Conservation (phyloP, 805 yeast species). For the Saturnispora saitoi region DNA sequence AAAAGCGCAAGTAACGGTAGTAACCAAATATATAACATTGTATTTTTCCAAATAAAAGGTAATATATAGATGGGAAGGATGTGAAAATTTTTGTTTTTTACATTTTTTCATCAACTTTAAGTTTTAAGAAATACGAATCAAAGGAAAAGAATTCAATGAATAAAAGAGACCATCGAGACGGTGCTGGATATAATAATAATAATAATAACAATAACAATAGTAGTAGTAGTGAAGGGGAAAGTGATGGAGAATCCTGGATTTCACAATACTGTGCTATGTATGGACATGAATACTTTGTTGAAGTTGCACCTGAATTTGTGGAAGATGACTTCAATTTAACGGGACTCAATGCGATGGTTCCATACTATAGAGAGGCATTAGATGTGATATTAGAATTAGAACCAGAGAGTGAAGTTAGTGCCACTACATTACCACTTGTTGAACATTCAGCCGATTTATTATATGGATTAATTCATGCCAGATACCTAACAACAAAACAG, state of each 20-base stretch:
- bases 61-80: no score
- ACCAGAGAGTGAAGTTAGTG: constrained; percentile 50
- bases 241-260: constrained; percentile 67
- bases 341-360: constrained; percentile 77
- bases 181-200: background rate
- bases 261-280: constrained; percentile 67
- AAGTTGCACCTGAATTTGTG: constrained; percentile 84
- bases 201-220: background rate
- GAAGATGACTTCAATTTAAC: constrained; percentile 96
- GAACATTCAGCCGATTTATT: constrained; percentile 87
- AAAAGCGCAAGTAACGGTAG: constrained; percentile 1
- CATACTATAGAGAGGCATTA: constrained; percentile 84
- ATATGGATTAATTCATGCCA: constrained; percentile 90
- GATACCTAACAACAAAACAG: constrained; percentile 80
- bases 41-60: background rate
- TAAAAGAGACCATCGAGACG: background rate
- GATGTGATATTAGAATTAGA: constrained; percentile 69
- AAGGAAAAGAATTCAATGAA: background rate
- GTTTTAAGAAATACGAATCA: background rate
- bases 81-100: background rate
- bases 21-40: background rate
- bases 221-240: constrained; percentile 10
- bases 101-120: background rate
- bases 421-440: constrained; percentile 60
- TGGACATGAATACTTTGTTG: constrained; percentile 87